phyloP scores from a whole-genome alignment of 192 early-diverging fungal species.

The Diversispora epigaea region DNA sequence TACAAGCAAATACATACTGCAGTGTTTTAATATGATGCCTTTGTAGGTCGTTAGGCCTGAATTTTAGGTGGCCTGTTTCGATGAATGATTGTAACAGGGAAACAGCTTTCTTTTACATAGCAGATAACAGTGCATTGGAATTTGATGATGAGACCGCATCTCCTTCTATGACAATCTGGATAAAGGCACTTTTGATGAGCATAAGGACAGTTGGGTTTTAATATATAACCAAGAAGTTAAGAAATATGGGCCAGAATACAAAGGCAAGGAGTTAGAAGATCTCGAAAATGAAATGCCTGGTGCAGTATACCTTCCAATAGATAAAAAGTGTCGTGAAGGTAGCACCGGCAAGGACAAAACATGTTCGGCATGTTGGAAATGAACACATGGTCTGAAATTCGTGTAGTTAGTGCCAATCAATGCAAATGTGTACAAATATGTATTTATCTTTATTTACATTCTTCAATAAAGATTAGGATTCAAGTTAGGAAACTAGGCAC shows the following conservation, averaged over 20 bases:
- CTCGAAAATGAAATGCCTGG: constrained; percentile 7
- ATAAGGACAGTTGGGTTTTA: constrained; percentile 5
- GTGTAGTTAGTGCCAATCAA: background rate
- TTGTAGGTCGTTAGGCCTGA: constrained; percentile 2
- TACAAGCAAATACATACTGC: background rate
- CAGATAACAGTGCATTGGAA: background rate
- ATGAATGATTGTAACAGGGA: background rate
- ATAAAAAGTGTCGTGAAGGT: background rate
- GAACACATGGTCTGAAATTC: constrained; percentile 11
- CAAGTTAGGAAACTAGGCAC: constrained; percentile 11
- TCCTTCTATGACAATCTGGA: background rate
- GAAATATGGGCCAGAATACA: constrained; percentile 13
- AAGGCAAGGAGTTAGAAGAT: background rate
- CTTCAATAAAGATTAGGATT: constrained; percentile 16
- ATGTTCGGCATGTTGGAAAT: background rate
- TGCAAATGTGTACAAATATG: background rate
- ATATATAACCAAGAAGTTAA: background rate
- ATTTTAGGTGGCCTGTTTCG: background rate
- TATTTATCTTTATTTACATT: background rate
- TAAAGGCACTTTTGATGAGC: constrained; percentile 2
- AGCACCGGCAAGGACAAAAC: background rate
- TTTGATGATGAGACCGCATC: background rate
- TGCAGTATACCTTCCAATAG: background rate
- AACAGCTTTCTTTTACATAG: background rate
- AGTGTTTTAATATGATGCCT: background rate